Conservation (phyloP, 768 basidiomycete genomes). For the Strobilomyces dryophilus region DNA sequence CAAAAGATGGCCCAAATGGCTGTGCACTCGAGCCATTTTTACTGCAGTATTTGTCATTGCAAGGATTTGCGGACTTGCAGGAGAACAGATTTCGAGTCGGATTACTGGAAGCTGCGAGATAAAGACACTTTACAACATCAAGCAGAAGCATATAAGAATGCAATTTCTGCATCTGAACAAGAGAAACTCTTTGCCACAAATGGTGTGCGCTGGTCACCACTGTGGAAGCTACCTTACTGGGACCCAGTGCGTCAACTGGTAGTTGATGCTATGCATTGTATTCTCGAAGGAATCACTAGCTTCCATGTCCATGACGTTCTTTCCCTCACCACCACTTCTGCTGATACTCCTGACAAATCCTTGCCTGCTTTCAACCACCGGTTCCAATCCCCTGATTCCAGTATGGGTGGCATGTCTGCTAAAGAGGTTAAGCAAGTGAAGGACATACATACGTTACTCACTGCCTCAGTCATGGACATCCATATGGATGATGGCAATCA, state of each 20-base stretch:
- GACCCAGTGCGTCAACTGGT: slow-evolving; percentile 16
- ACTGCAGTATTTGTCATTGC: slow-evolving; percentile 1
- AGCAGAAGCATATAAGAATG: neutral
- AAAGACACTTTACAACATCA: neutral
- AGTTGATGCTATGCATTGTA: slow-evolving; percentile 26
- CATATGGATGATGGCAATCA: neutral
- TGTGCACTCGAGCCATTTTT: neutral
- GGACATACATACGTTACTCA: neutral
- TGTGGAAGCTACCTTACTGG: slow-evolving; percentile 27
- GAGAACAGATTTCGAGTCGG: neutral
- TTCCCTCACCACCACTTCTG: neutral
- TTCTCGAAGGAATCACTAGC: slow-evolving; percentile 12
- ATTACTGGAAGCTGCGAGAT: neutral
- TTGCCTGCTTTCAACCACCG: neutral
- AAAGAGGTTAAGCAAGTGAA: neutral
- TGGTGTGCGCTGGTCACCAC: slow-evolving; percentile 17
- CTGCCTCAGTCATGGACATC: neutral
- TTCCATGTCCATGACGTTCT: neutral
- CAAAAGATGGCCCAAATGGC: neutral
- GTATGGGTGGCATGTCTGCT: slow-evolving; percentile 8
- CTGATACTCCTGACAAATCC: neutral
- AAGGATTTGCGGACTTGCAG: neutral
- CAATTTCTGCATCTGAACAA: neutral
- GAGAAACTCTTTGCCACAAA: slow-evolving; percentile 9
- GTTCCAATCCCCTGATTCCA: neutral